A percentile compares a stretch with the other conserved stretches of the same genome.
phyloP scores from a whole-genome alignment of 306 rosid species.

The Clitoria ternatea region DNA sequence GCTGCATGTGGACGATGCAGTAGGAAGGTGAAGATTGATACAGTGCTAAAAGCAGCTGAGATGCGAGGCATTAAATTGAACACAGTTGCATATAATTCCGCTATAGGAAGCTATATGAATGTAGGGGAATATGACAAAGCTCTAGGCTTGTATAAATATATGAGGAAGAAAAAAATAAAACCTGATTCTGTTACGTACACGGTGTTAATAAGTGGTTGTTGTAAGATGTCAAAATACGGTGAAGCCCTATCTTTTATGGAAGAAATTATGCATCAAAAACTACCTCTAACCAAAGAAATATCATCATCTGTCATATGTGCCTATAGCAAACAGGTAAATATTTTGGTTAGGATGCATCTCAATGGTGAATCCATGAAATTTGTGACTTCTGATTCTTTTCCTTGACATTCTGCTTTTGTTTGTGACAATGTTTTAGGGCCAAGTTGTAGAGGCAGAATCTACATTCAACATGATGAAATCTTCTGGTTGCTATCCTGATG shows the following conservation, averaged over 20 bases:
- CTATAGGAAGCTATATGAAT: slow-evolving; percentile 90
- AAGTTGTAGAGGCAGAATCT: slow-evolving; percentile 66
- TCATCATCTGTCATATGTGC: slow-evolving; percentile 76
- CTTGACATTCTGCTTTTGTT: background rate
- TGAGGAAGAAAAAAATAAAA: slow-evolving; percentile 65
- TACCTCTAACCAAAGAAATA: slow-evolving; percentile 73
- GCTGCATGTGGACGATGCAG: slow-evolving; percentile 89
- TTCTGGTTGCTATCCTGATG: slow-evolving; percentile 67
- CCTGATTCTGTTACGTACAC: slow-evolving; percentile 76
- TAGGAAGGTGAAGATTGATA: slow-evolving; percentile 79
- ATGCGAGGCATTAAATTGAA: slow-evolving; percentile 79
- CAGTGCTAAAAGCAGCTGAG: slow-evolving; percentile 79
- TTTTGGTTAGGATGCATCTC: slow-evolving; percentile 19
- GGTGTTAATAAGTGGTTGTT: slow-evolving; percentile 87
- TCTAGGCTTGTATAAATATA: slow-evolving; percentile 53
- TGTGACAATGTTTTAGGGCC: slow-evolving; percentile 52
- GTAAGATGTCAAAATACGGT: slow-evolving; percentile 73
- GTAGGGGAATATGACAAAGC: slow-evolving; percentile 79
- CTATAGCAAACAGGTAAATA: slow-evolving; percentile 75
- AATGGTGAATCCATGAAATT: slow-evolving; percentile 11
- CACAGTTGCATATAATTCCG: slow-evolving; percentile 82
- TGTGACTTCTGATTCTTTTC: slow-evolving; percentile 9
- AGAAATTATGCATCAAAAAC: slow-evolving; percentile 60
- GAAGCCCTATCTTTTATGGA: slow-evolving; percentile 62
- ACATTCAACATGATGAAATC: slow-evolving; percentile 63